Evolutionary conservation across 495 filamentous ascomycete genomes (phyloP).

Genomic region (Penicillium paradoxum): DNA sequence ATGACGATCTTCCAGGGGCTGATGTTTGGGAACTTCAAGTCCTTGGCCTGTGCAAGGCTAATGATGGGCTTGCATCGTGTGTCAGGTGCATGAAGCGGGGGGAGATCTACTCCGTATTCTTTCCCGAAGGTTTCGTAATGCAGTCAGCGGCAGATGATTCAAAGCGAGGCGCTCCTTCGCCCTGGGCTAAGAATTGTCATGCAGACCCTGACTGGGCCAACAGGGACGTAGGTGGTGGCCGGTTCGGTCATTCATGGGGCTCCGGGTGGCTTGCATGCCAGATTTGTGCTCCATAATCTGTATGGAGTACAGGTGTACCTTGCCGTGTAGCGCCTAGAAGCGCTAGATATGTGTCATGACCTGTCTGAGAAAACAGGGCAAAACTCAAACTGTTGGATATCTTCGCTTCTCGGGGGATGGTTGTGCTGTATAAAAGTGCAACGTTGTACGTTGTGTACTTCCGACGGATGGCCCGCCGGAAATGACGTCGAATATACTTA

Average conservation of each 20-base stretch:
- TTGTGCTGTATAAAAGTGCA: background rate
- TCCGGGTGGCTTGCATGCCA: slow-evolving; percentile 2
- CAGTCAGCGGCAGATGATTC: slow-evolving; percentile 9
- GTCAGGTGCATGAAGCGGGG: background rate
- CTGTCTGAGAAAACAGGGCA: background rate
- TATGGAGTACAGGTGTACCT: no score
- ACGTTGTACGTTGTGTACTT: background rate
- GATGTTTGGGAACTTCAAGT: background rate
- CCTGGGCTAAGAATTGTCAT: background rate
- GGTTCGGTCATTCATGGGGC: background rate
- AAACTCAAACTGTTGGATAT: background rate
- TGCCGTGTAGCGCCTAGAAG: background rate
- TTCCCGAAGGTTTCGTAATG: background rate
- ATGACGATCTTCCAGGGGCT: slow-evolving; percentile 1
- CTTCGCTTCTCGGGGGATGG: background rate
- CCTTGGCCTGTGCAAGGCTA: background rate
- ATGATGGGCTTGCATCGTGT: background rate
- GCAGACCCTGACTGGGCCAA: background rate
- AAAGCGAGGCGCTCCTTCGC: background rate
- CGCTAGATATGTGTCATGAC: background rate
- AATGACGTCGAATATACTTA: background rate
- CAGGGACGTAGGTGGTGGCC: background rate
- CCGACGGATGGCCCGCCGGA: background rate
- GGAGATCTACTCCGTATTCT: background rate
- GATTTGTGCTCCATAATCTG: background rate